Percentiles rank a stretch among this genome's conserved stretches.
Evolutionary conservation across 2,329 filamentous ascomycete species (phyloP).

Genomic region (Ascochyta fabae): DNA sequence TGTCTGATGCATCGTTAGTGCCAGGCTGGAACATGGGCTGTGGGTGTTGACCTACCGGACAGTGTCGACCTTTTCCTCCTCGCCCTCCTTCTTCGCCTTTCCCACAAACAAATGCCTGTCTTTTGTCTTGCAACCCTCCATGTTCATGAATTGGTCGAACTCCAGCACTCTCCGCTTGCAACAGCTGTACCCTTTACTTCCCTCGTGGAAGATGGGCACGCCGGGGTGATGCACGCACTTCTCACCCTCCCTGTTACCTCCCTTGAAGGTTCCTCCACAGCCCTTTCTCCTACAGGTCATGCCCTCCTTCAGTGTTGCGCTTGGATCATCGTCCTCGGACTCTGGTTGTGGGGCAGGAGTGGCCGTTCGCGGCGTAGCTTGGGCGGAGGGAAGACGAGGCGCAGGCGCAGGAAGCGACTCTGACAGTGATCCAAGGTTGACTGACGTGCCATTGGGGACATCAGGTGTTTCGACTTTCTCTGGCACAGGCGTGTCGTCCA

Average conservation of each 20-base stretch:
- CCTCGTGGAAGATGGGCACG: conserved; percentile 92
- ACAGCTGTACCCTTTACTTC: conserved; percentile 95
- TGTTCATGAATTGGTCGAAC: conserved; percentile 97
- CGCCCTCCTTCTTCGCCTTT: conserved; percentile 70
- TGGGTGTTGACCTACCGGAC: conserved; percentile 65
- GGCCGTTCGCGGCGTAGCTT: conserved; percentile 32
- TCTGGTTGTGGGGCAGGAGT: conserved; percentile 48
- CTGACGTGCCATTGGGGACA: conserved; percentile 47
- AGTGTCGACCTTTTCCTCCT: conserved; percentile 77
- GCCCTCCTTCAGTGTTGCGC: conserved; percentile 73
- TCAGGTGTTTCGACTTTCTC: conserved; percentile 57
- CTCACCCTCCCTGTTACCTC: conserved; percentile 64
- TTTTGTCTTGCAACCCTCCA: conserved; percentile 87
- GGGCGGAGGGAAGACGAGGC: conserved; percentile 41
- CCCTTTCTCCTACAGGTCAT: conserved; percentile 78
- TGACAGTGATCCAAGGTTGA: conserved; percentile 41
- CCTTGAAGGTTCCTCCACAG: conserved; percentile 72
- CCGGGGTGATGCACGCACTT: conserved; percentile 89
- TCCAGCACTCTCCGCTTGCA: conserved; percentile 95
- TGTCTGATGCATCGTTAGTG: conserved; percentile 57
- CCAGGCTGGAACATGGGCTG: neutral
- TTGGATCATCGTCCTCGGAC: conserved; percentile 86
- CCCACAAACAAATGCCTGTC: conserved; percentile 83
- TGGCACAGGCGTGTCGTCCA: conserved; percentile 71
- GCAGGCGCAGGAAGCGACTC: conserved; percentile 42